These are phyloP conservation scores for Fusarium poae DNA, from an alignment of 2,329 filamentous ascomycete genomes.

Conservation along the genomic window DNA sequence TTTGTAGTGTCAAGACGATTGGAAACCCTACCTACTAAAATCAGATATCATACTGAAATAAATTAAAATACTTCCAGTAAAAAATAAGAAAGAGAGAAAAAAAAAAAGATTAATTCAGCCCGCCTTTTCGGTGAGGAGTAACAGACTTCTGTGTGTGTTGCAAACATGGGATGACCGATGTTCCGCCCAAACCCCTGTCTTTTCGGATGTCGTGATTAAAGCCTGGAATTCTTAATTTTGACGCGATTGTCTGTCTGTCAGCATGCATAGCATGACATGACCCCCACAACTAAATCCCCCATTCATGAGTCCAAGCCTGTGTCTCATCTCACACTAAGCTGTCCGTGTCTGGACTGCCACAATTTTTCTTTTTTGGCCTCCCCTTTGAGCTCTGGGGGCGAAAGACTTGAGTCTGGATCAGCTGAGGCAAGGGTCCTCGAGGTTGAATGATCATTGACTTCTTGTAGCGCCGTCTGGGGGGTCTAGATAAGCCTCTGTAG, in stretches of 20 bases:
- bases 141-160: neutral
- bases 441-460: too few relatives aligned
- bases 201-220: conserved; percentile 41
- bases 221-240: conserved; percentile 26
- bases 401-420: too few relatives aligned
- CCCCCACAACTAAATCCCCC: neutral
- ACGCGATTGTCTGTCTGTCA: neutral
- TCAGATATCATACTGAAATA: neutral
- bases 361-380: too few relatives aligned
- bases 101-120: too few relatives aligned
- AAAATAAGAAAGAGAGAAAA: neutral
- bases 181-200: conserved; percentile 16
- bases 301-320: neutral
- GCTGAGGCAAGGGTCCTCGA: too few relatives aligned
- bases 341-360: too few relatives aligned
- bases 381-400: too few relatives aligned
- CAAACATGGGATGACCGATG: conserved; percentile 7
- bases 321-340: neutral
- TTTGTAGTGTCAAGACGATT: neutral
- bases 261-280: neutral
- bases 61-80: neutral
- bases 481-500: too few relatives aligned
- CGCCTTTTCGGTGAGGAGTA: neutral
- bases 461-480: too few relatives aligned
- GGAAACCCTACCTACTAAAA: neutral